Evolutionary conservation across 1,139 yeast genomes (phyloP), one percentile per base, ranked within the genome.

Genomic region (Scheffersomyces quercinus): DNA sequence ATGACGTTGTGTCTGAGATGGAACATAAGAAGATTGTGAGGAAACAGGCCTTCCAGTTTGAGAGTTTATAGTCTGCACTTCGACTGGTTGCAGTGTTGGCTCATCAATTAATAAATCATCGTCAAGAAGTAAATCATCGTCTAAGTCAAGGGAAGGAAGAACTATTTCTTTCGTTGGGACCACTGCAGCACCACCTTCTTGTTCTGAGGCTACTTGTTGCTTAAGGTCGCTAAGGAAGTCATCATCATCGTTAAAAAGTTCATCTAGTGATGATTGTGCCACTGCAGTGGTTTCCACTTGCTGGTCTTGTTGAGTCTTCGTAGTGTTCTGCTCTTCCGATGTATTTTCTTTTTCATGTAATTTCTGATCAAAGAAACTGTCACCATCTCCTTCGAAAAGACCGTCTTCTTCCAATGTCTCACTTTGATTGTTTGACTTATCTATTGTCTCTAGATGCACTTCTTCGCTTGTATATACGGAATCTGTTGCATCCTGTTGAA

Each of bases 51-150:
- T 20, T 20, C 8, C 26, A 6, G 26, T 20, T 20, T 20, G 26
- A 6, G 8, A 3, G 8, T 8, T 20, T 5, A 8, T 9, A 5
- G 8, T 20, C 26, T 20, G 26, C 8, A 20, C 8, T 6, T 20
- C 9, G 8, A 20, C 26, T 6, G 8, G 24, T 20, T 20, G 42
- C 29, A 9, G 40, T 4, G 24, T 37, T n/a, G 46, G 46, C 11
- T 49, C 54, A 4, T 51, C 60, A 7, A 14, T 20, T 39, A 53
- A 50, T 30, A 53, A 58, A 40, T 67, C 65, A 24, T 70, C 76
- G 36, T 73, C 77, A 36, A 69, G 67, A n/a, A 73, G 61, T 5
- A 72, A 50, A 32, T 73, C 78, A 41, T 77, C 81, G 44, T 79
- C 84, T 39, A 70, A 63, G n/a, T 70, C 77, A 46, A 75, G 70